Evolutionary conservation across 129 eudicot species (phyloP).

Genomic region (Centella asiatica): DNA sequence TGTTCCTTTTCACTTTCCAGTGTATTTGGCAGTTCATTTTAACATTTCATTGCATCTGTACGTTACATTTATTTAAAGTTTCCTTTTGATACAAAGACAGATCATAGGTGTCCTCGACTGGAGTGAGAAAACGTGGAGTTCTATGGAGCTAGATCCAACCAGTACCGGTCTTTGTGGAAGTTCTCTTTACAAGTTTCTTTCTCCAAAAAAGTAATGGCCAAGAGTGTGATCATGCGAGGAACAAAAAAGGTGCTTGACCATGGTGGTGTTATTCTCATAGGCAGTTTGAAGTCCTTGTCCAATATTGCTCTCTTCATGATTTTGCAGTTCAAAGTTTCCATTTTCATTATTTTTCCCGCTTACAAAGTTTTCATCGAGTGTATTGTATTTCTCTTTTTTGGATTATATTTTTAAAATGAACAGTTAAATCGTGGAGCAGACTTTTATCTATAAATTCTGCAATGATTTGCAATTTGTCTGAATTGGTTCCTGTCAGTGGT

Average conservation of each 20-base stretch:
- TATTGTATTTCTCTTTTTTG: not conserved
- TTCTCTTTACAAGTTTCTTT: not conserved
- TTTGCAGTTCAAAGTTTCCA: constrained; percentile 10
- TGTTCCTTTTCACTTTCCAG: not conserved
- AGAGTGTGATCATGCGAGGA: constrained; percentile 2
- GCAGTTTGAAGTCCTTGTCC: not conserved
- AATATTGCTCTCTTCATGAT: not conserved
- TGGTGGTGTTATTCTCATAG: not conserved
- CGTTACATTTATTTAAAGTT: not conserved
- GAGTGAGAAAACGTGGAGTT: not conserved
- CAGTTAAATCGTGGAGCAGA: constrained; percentile 3
- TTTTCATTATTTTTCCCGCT: not conserved
- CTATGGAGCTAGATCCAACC: not conserved
- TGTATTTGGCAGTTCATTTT: not conserved
- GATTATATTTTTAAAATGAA: not conserved
- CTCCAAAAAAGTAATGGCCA: constrained; percentile 8
- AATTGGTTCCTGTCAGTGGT: constrained; percentile 1
- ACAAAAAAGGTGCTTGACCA: not conserved
- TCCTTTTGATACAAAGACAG: constrained; percentile 5
- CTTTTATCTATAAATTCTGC: not conserved
- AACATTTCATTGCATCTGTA: not conserved
- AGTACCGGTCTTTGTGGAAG: not conserved
- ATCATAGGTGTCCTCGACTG: not conserved
- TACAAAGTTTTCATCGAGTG: not conserved
- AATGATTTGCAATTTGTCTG: constrained; percentile 5